Evolutionary conservation across 2,329 filamentous ascomycete species (phyloP), one percentile per base, ranked within the genome.

Genomic region (Nemania sp.): DNA sequence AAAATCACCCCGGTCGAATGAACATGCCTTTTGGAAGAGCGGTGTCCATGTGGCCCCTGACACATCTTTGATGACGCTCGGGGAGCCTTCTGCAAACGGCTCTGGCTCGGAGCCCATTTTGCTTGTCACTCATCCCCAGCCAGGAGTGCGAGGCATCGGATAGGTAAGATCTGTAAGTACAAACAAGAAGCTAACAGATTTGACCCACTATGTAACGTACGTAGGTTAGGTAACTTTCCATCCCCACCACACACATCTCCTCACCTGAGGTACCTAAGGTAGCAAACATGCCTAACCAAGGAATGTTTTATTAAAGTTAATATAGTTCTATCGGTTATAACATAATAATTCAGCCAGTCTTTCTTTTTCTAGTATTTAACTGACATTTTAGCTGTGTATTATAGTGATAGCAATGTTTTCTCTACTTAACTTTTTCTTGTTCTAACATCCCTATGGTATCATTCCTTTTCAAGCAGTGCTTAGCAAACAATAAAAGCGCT

Each of bases 1-100:
- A 77, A 94, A 95, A 62, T 88, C 82, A 32, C 85, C 82, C 0
- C 89, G 85, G 18, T 85, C 80, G 76, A 94, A 94, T 13, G 83
- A 83, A 77, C 91, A 93, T 24, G 73, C 77, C 72, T 88, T 85
- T 68, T 80, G 81, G 73, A 84, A 86, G 67, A 89, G 80, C 52
- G 87, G 87, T 58, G 81, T 80, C 89, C 89, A 91, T 59, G 62
- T 69, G 20, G 77, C 74, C 24, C 74, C 77, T 20, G 78, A 77
- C 38, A 72, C 70, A 65, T 82, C 80, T 59, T 79, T 74, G 22
- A 84, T 74, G 15, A 79, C 59, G 43, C 80, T 77, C 29, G 74
- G 70, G 29, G 77, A 76, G 51, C 76, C 80, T 32, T 72, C 68
- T 43, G 75, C 72, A 70, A 79, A 77, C 60, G 79, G 77, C 27